Conservation (phyloP, 495 filamentous ascomycete species). For the Astrocystis sublimbata region DNA sequence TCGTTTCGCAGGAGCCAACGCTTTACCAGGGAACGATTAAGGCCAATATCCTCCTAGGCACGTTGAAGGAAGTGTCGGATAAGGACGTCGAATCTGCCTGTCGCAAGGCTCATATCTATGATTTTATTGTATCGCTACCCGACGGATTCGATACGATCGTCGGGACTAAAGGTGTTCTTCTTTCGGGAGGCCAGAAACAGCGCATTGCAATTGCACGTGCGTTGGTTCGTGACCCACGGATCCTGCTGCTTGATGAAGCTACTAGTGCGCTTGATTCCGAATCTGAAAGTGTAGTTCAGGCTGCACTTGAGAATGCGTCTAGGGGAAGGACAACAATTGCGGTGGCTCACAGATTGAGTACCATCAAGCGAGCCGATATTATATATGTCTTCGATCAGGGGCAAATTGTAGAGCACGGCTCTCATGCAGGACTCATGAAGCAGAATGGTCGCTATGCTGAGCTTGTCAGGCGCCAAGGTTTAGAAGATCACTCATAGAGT, state of each 20-base stretch:
- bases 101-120: slow-evolving; percentile 60
- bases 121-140: slow-evolving; percentile 63
- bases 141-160: neutral
- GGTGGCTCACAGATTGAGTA: slow-evolving; percentile 58
- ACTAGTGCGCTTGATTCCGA: slow-evolving; percentile 75
- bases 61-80: slow-evolving; percentile 44
- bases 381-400: slow-evolving; percentile 56
- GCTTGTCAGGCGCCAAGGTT: too few species aligned
- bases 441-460: too few species aligned
- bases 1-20: slow-evolving; percentile 65
- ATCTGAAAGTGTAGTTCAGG: slow-evolving; percentile 70
- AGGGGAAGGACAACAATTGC: slow-evolving; percentile 59
- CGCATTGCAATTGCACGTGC: slow-evolving; percentile 74
- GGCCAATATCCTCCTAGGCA: slow-evolving; percentile 59
- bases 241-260: slow-evolving; percentile 78
- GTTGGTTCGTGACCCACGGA: slow-evolving; percentile 66
- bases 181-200: slow-evolving; percentile 80
- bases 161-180: slow-evolving; percentile 17
- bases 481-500: too few species aligned
- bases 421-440: slow-evolving; percentile 49
- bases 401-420: slow-evolving; percentile 55
- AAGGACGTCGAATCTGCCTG: slow-evolving; percentile 58
- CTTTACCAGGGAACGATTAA: slow-evolving; percentile 58
- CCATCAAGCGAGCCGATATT: slow-evolving; percentile 55
- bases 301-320: slow-evolving; percentile 63